A percentile compares a stretch with the other conserved stretches of the same genome.
phyloP scores from a whole-genome alignment of 2,329 filamentous ascomycete genomes.

The Colletotrichum siamense region DNA sequence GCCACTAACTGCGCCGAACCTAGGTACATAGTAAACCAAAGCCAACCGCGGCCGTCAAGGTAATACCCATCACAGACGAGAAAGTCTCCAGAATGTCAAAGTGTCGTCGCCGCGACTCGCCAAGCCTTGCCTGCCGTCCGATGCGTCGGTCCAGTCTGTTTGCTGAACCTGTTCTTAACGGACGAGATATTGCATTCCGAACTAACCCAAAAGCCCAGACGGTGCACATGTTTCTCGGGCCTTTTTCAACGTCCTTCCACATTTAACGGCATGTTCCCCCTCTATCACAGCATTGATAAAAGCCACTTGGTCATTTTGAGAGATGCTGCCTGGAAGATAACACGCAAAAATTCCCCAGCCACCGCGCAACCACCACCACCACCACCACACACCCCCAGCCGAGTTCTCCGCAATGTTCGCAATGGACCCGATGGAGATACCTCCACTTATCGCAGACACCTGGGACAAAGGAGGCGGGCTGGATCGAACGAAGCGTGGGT shows the following conservation, averaged over 20 bases:
- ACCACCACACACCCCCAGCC: not conserved
- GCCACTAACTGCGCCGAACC: not conserved
- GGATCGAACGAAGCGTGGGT: not conserved
- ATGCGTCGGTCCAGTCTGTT: not conserved
- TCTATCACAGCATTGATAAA: not conserved
- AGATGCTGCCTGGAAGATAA: not conserved
- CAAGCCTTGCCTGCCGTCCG: not conserved
- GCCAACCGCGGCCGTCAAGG: not conserved
- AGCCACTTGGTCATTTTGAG: not conserved
- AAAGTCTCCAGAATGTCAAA: not conserved
- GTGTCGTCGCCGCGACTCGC: not conserved
- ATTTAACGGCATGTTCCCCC: not conserved
- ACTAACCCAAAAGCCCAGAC: not conserved
- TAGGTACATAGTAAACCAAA: not conserved
- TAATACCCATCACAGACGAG: not conserved
- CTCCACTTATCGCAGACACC: conserved; percentile 1
- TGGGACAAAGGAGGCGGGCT: not conserved
- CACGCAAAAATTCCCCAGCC: not conserved
- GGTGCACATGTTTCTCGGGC: not conserved
- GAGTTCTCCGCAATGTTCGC: not conserved
- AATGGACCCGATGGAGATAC: not conserved
- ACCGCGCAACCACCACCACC: not conserved
- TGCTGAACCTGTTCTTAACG: not conserved
- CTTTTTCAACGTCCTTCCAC: not conserved
- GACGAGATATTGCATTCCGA: not conserved